phyloP scores from a whole-genome alignment of 176 grass and related monocot species.

The Pharus latifolius region DNA sequence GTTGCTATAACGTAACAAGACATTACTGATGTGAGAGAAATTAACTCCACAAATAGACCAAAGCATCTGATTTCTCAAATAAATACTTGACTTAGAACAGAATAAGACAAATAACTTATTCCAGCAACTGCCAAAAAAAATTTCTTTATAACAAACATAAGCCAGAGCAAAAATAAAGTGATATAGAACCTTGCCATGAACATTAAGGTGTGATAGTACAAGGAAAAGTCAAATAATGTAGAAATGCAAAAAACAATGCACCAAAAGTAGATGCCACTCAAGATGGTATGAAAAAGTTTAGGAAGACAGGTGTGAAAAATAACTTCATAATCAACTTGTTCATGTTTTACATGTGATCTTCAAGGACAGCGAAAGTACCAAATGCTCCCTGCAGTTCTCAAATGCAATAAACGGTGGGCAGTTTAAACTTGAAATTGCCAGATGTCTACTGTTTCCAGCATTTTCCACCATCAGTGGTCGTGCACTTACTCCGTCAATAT shows the following conservation, averaged over 20 bases:
- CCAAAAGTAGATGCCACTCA: no score
- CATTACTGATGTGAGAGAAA: no score
- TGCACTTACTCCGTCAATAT: conserved; percentile 15
- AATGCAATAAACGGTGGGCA: conserved; percentile 67
- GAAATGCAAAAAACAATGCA: no score
- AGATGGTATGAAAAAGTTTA: no score
- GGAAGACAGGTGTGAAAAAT: not conserved
- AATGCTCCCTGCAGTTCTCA: conserved; percentile 64
- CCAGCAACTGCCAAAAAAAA: not conserved
- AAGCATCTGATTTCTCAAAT: no score
- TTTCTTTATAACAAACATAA: not conserved
- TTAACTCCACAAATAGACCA: no score
- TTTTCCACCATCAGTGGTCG: conserved; percentile 64
- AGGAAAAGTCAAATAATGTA: no score
- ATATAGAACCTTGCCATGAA: no score
- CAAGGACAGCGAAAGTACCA: conserved; percentile 43
- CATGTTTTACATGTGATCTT: not conserved
- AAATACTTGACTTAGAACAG: no score
- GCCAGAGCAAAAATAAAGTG: no score
- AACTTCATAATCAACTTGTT: not conserved
- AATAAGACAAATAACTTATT: not conserved
- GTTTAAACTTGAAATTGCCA: conserved; percentile 58
- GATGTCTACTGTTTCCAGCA: conserved; percentile 38
- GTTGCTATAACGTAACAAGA: not conserved
- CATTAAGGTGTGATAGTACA: no score